A percentile compares a stretch with the other conserved stretches of the same genome.
phyloP scores from a whole-genome alignment of 75 land plant species.

The Ceratopteris richardii region DNA sequence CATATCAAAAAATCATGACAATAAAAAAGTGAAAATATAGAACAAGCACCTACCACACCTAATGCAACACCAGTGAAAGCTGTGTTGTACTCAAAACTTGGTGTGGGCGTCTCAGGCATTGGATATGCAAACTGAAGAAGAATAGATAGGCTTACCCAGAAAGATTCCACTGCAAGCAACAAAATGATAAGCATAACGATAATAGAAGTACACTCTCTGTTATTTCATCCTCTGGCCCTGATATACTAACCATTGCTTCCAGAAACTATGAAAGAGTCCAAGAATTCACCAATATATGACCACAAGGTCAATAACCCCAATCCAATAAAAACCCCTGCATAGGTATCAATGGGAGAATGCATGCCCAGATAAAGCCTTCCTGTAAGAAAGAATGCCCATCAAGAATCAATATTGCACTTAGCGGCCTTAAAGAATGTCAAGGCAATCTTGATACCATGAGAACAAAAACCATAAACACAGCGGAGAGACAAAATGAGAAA shows the following conservation, averaged over 20 bases:
- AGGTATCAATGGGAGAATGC: conserved; percentile 80
- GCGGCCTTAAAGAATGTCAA: too few relatives aligned
- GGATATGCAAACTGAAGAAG: conserved; percentile 86
- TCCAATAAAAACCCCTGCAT: conserved; percentile 62
- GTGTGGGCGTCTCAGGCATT: conserved; percentile 79
- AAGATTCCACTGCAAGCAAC: conserved; percentile 58
- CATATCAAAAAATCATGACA: too few relatives aligned
- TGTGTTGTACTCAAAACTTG: conserved; percentile 84
- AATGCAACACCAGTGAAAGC: conserved; percentile 91
- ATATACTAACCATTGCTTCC: conserved; percentile 74
- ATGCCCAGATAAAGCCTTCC: conserved; percentile 93
- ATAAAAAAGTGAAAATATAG: too few relatives aligned
- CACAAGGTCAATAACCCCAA: conserved; percentile 51
- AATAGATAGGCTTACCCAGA: conserved; percentile 66
- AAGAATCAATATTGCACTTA: too few relatives aligned
- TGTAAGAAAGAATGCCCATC: conserved; percentile 31
- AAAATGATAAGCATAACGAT: background rate
- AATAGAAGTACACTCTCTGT: background rate
- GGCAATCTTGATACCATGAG: too few relatives aligned
- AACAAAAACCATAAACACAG: too few relatives aligned
- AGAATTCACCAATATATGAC: conserved; percentile 42
- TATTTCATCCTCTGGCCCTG: background rate
- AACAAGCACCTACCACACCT: conserved; percentile 69
- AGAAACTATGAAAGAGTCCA: conserved; percentile 59
- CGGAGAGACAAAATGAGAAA: too few relatives aligned